These are phyloP conservation scores for Colletotrichum paranaense DNA, from an alignment of 2,329 filamentous ascomycete species.

Conservation along the genomic window DNA sequence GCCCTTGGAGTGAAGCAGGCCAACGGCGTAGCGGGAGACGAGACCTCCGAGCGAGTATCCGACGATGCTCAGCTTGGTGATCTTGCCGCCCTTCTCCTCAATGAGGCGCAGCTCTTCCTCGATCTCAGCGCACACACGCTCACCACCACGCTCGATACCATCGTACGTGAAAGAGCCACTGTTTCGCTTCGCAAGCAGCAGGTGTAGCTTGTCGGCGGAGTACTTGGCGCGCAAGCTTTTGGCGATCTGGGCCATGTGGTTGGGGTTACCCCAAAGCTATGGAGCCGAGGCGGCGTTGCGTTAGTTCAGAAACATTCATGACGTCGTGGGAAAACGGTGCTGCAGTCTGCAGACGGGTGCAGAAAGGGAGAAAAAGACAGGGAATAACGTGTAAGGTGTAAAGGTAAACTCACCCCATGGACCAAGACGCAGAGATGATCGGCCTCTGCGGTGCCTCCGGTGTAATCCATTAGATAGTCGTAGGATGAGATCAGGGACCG, in stretches of 20 bases:
- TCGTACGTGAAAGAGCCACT: slow-evolving; percentile 79
- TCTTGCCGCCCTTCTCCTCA: slow-evolving; percentile 72
- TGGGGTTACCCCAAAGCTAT: slow-evolving; percentile 83
- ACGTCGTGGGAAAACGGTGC: slow-evolving; percentile 16
- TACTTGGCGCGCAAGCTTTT: slow-evolving; percentile 72
- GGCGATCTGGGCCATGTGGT: slow-evolving; percentile 76
- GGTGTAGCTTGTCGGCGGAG: slow-evolving; percentile 72
- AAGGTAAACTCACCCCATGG: slow-evolving; percentile 70
- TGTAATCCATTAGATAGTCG: slow-evolving; percentile 55
- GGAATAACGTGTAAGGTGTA: slow-evolving; percentile 12
- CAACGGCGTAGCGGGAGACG: slow-evolving; percentile 86
- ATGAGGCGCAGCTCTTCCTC: slow-evolving; percentile 70
- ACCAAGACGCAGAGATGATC: slow-evolving; percentile 83
- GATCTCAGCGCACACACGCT: slow-evolving; percentile 75
- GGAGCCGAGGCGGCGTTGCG: slow-evolving; percentile 35
- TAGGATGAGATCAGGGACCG: slow-evolving; percentile 45
- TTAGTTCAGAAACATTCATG: slow-evolving; percentile 41
- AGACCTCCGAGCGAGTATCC: slow-evolving; percentile 93
- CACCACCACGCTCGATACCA: slow-evolving; percentile 75
- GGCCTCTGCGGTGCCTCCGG: slow-evolving; percentile 64
- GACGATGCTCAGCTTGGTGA: slow-evolving; percentile 85
- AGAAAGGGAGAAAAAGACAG: slow-evolving; percentile 8
- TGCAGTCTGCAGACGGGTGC: background rate
- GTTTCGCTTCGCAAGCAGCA: slow-evolving; percentile 79
- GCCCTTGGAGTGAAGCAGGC: slow-evolving; percentile 83